phyloP scores from a whole-genome alignment of 306 rosid species.

The Gastrolobium bilobum region DNA sequence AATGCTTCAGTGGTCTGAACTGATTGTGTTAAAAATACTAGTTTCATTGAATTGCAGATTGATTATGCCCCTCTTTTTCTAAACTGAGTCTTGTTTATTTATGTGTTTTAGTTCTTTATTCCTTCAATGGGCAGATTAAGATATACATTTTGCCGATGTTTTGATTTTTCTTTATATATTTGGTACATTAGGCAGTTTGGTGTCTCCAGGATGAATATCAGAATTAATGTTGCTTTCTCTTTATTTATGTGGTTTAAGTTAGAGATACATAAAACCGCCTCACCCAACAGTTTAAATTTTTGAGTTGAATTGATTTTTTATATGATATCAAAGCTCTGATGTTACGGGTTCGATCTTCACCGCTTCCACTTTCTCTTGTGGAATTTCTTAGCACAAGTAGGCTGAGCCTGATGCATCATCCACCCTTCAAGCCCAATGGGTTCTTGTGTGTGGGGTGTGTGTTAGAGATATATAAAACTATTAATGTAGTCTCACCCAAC shows the following conservation, averaged over 20 bases:
- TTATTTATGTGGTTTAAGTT: constrained; percentile 24
- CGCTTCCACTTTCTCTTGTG: too few relatives aligned
- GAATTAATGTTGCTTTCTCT: constrained; percentile 21
- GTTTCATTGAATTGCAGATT: constrained; percentile 27
- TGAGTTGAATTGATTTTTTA: too few relatives aligned
- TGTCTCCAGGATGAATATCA: constrained; percentile 41
- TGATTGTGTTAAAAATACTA: constrained; percentile 17
- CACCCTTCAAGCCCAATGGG: too few relatives aligned
- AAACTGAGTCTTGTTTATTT: neutral
- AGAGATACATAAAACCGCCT: too few relatives aligned
- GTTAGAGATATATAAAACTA: too few relatives aligned
- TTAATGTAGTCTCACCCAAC: too few relatives aligned
- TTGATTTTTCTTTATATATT: constrained; percentile 6
- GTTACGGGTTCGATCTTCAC: too few relatives aligned
- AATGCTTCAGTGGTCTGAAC: constrained; percentile 42
- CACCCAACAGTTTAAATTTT: too few relatives aligned
- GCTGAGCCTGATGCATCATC: too few relatives aligned
- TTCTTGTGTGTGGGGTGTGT: too few relatives aligned
- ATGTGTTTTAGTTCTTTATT: constrained; percentile 21
- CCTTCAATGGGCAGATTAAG: neutral
- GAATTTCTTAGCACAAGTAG: too few relatives aligned
- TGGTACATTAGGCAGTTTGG: constrained; percentile 20
- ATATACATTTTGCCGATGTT: constrained; percentile 25
- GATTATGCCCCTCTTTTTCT: neutral
- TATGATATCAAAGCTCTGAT: too few relatives aligned